Evolutionary conservation across 331 rosid species (phyloP).

Genomic region (Arachis monticola): DNA sequence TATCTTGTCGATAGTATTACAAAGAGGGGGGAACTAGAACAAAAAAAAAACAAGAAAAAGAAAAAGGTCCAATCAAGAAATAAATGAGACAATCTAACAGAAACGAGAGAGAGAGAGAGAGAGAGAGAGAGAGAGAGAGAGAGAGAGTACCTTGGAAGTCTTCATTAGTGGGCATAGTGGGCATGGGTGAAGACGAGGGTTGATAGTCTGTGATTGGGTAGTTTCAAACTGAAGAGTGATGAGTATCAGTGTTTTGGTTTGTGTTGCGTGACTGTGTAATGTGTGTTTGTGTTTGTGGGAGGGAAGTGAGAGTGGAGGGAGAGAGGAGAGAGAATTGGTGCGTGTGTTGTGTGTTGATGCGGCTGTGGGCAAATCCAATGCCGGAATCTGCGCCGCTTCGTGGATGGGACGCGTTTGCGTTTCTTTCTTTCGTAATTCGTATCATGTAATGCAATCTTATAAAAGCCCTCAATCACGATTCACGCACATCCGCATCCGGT

Average conservation of each 20-base stretch:
- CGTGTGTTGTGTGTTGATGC: neutral
- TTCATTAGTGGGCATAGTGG: conserved; percentile 53
- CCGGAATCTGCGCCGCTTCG: conserved; percentile 32
- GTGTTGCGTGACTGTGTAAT: too few species aligned
- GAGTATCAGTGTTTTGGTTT: neutral
- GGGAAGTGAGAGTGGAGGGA: neutral
- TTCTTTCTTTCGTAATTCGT: neutral
- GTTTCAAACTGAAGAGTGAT: neutral
- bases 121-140: too few species aligned
- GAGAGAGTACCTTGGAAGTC: conserved; percentile 49
- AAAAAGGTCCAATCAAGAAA: neutral
- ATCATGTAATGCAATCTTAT: neutral
- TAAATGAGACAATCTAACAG: too few species aligned
- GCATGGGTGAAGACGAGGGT: neutral
- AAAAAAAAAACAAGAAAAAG: neutral
- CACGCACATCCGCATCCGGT: neutral
- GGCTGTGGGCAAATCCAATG: neutral
- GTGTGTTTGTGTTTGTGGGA: neutral
- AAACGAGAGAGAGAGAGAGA: too few species aligned
- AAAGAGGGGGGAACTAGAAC: too few species aligned
- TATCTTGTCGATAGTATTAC: neutral
- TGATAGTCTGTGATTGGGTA: neutral
- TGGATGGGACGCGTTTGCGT: conserved; percentile 31
- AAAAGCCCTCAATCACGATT: conserved; percentile 1
- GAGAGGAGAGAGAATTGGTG: neutral